A percentile compares a stretch with the other conserved stretches of the same genome.
Conservation (phyloP, 441 rosid genomes). For the Erysimum cheiri region DNA sequence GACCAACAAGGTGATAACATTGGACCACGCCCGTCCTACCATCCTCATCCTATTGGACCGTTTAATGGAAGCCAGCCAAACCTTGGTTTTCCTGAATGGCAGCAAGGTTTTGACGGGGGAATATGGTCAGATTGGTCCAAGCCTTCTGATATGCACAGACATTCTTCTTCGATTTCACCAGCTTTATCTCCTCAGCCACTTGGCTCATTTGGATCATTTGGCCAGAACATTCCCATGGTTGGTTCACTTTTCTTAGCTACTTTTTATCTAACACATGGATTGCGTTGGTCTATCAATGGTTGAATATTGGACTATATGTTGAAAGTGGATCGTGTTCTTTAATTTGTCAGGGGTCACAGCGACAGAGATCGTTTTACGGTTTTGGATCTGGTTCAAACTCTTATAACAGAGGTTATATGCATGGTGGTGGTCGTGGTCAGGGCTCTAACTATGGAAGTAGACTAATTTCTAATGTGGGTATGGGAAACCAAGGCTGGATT, state of each 20-base stretch:
- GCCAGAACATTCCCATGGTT: constrained; percentile 61
- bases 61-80: constrained; percentile 64
- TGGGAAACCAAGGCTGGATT: constrained; percentile 58
- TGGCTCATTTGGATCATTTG: constrained; percentile 54
- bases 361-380: constrained; percentile 67
- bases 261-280: constrained; percentile 8
- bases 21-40: constrained; percentile 59
- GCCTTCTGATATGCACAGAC: constrained; percentile 73
- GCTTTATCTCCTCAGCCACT: constrained; percentile 69
- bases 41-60: constrained; percentile 62
- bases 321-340: constrained; percentile 11
- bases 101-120: constrained; percentile 80
- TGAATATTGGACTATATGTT: constrained; percentile 15
- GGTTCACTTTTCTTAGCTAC: constrained; percentile 22
- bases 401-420: constrained; percentile 56
- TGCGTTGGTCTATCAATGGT: constrained; percentile 2
- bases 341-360: constrained; percentile 61
- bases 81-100: constrained; percentile 71
- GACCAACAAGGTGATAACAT: constrained; percentile 68
- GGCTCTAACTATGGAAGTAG: constrained; percentile 57
- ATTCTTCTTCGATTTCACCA: constrained; percentile 54
- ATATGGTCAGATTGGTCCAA: constrained; percentile 84
- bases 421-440: constrained; percentile 52
- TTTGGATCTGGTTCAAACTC: constrained; percentile 64
- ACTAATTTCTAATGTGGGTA: constrained; percentile 52